Evolutionary conservation across 352 stramenopile genomes (phyloP).

Genomic region (Phytophthora constricta): DNA sequence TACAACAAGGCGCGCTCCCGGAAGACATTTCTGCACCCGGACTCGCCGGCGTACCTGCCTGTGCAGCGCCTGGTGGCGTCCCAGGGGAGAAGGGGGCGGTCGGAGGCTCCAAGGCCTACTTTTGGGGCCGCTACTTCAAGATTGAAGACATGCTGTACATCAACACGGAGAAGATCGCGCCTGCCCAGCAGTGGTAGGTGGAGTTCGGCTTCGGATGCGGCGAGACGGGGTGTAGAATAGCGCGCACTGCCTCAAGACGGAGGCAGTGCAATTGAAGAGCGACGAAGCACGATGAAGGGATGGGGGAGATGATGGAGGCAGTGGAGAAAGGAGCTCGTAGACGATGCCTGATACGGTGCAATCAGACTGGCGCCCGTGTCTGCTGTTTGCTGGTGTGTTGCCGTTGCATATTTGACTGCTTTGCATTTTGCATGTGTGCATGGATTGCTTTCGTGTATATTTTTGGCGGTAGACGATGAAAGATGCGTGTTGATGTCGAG

Average conservation of each 20-base stretch:
- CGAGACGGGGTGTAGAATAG: constrained; percentile 29
- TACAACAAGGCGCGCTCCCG: constrained; percentile 89
- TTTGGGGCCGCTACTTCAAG: constrained; percentile 88
- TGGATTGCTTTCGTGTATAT: constrained; percentile 24
- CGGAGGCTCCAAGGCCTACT: constrained; percentile 85
- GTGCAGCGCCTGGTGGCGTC: constrained; percentile 69
- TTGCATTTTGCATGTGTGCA: constrained; percentile 40
- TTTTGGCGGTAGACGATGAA: constrained; percentile 38
- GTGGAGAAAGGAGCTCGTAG: background rate
- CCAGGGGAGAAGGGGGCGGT: constrained; percentile 67
- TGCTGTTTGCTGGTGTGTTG: constrained; percentile 29
- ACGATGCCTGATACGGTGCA: constrained; percentile 15
- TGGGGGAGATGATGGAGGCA: background rate
- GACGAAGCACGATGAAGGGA: constrained; percentile 20
- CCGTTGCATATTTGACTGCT: constrained; percentile 35
- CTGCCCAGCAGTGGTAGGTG: constrained; percentile 79
- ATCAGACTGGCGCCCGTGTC: constrained; percentile 19
- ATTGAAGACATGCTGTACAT: constrained; percentile 88
- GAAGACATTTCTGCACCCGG: constrained; percentile 89
- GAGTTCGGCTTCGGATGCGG: constrained; percentile 5
- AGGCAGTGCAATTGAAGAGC: constrained; percentile 11
- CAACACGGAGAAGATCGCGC: constrained; percentile 83
- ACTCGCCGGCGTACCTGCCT: constrained; percentile 76
- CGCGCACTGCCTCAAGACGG: constrained; percentile 8
- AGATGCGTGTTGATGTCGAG: constrained; percentile 42